Percentiles rank a stretch among this genome's conserved stretches.
phyloP scores from a whole-genome alignment of 305 asterid genomes.

The Solanum aculeatissimum region DNA sequence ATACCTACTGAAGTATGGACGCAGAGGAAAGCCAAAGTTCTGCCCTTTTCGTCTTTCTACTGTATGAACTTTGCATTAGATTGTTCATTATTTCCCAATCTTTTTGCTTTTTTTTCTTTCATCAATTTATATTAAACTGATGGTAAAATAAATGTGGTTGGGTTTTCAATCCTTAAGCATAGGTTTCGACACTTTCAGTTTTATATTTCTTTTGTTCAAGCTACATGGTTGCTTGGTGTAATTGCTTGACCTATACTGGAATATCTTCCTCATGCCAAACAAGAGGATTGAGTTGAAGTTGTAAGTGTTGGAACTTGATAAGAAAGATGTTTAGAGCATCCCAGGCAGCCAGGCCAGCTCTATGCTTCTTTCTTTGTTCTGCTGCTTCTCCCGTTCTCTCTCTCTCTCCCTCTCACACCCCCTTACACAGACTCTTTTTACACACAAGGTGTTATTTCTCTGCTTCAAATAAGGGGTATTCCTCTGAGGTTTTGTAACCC shows the following conservation, averaged over 20 bases:
- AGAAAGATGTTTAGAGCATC: background rate
- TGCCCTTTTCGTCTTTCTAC: constrained; percentile 59
- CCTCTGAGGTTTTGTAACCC: background rate
- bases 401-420: background rate
- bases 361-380: background rate
- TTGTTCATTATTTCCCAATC: background rate
- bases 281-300: background rate
- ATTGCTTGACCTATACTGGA: background rate
- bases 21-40: constrained; percentile 70
- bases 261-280: background rate
- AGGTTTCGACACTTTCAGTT: background rate
- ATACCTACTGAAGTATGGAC: constrained; percentile 60
- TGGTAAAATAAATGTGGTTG: background rate
- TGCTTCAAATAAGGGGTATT: background rate
- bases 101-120: background rate
- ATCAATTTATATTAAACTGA: background rate
- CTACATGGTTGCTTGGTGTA: background rate
- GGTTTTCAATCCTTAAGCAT: background rate
- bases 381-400: background rate
- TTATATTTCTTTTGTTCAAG: background rate
- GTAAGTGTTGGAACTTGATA: background rate
- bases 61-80: constrained; percentile 23
- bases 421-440: background rate
- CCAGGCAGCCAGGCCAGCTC: background rate
- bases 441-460: background rate